Evolutionary conservation across 352 stramenopile genomes (phyloP).

Genomic region (Phytophthora pseudosyringae): DNA sequence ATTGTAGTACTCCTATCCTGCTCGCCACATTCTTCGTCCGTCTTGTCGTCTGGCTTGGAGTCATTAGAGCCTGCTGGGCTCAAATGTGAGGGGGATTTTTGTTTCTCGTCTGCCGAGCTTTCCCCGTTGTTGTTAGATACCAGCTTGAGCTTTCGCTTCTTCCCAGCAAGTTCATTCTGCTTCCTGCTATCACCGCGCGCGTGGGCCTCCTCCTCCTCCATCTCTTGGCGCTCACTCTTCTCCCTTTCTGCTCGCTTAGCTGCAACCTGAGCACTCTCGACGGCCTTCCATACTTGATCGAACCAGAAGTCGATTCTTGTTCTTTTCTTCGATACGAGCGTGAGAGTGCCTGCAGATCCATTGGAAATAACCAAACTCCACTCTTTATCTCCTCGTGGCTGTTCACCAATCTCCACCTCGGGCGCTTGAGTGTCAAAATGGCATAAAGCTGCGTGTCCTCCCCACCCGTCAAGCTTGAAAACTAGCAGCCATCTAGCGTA

Average conservation of each 20-base stretch:
- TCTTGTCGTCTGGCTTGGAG: conserved; percentile 29
- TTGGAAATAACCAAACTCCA: conserved; percentile 48
- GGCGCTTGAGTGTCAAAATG: conserved; percentile 32
- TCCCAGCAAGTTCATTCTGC: conserved; percentile 9
- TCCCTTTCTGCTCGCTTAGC: conserved; percentile 25
- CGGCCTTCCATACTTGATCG: conserved; percentile 55
- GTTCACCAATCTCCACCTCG: conserved; percentile 37
- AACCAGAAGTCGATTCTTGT: conserved; percentile 67
- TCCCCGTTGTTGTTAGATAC: conserved; percentile 1
- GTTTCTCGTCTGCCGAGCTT: conserved; percentile 5
- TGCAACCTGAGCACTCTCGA: conserved; percentile 33
- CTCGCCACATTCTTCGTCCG: conserved; percentile 32
- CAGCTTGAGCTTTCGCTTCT: conserved; percentile 27
- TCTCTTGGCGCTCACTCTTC: conserved; percentile 21
- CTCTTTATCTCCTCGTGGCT: conserved; percentile 40
- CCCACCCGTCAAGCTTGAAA: conserved; percentile 51
- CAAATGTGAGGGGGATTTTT: conserved; percentile 1
- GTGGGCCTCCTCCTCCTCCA: conserved; percentile 29
- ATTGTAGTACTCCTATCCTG: conserved; percentile 7
- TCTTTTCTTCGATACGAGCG: conserved; percentile 49
- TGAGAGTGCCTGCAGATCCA: conserved; percentile 6
- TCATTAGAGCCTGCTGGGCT: conserved; percentile 9
- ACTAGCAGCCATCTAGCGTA: conserved; percentile 45
- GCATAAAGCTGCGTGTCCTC: conserved; percentile 30
- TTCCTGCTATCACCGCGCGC: conserved; percentile 1